Conservation (phyloP, 164 flowering plant genomes). For the Brasenia schreberi region DNA sequence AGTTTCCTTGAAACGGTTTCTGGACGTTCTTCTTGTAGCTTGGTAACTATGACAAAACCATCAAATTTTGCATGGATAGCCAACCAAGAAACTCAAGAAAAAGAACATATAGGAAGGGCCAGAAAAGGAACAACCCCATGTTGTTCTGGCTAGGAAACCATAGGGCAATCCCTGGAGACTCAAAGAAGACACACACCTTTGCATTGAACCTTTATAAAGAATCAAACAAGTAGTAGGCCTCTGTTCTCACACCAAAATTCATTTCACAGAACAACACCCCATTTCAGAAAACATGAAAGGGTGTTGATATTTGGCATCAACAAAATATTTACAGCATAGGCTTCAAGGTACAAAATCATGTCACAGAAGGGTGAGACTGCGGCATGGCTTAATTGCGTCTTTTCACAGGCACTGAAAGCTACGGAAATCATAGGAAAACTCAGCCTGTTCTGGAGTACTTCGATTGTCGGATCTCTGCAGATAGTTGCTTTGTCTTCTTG, state of each 20-base stretch:
- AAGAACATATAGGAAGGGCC: background rate
- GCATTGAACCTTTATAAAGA: background rate
- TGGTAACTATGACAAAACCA: no score
- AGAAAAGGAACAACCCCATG: background rate
- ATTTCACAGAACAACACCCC: background rate
- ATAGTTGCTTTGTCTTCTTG: constrained; percentile 16
- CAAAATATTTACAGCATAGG: background rate
- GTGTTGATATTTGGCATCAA: background rate
- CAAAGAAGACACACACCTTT: background rate
- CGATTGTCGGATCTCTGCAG: constrained; percentile 50
- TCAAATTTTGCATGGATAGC: no score
- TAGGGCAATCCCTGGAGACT: background rate
- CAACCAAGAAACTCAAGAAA: no score
- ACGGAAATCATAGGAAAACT: constrained; percentile 36
- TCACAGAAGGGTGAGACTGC: background rate
- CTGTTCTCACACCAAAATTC: background rate
- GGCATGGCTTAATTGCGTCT: background rate
- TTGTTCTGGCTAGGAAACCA: background rate
- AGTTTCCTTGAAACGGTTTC: no score
- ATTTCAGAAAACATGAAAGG: background rate
- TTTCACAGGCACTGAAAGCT: constrained; percentile 32
- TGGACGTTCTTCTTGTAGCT: no score
- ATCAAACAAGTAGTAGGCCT: background rate
- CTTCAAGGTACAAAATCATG: background rate
- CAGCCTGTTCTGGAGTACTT: constrained; percentile 27